phyloP scores from a whole-genome alignment of 108 stramenopile genomes.

The Asterionellopsis glacialis region DNA sequence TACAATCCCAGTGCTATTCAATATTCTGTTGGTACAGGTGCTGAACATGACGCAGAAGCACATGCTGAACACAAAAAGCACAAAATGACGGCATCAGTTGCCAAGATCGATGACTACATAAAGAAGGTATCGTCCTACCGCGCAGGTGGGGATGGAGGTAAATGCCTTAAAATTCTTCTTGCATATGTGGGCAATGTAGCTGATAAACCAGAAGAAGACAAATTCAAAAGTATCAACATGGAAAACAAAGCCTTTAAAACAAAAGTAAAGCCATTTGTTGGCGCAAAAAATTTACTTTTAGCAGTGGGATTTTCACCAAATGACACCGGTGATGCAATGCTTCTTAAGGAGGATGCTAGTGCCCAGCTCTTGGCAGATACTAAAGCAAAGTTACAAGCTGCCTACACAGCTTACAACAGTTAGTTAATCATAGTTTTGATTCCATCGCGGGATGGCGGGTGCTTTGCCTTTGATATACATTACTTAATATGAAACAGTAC shows the following conservation, averaged over 20 bases:
- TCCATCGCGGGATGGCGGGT: not conserved
- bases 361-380: slow-evolving; percentile 47
- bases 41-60: slow-evolving; percentile 18
- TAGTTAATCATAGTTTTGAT: no score
- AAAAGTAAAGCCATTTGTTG: slow-evolving; percentile 83
- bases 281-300: slow-evolving; percentile 71
- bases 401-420: slow-evolving; percentile 42
- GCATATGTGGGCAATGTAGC: slow-evolving; percentile 86
- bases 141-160: slow-evolving; percentile 92
- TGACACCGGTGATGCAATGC: slow-evolving; percentile 43
- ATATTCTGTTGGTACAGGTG: slow-evolving; percentile 53
- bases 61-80: slow-evolving; percentile 29
- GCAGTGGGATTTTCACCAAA: slow-evolving; percentile 74
- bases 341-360: slow-evolving; percentile 55
- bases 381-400: slow-evolving; percentile 67
- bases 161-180: slow-evolving; percentile 84
- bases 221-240: slow-evolving; percentile 86
- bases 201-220: slow-evolving; percentile 78
- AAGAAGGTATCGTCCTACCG: slow-evolving; percentile 74
- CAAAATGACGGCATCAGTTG: slow-evolving; percentile 38
- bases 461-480: not conserved
- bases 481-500: not conserved
- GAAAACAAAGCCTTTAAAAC: slow-evolving; percentile 91
- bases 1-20: slow-evolving; percentile 92
- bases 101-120: slow-evolving; percentile 86